These are phyloP conservation scores for Helicostylum pulchrum DNA, from an alignment of 192 early-diverging fungal genomes.

Conservation along the genomic window DNA sequence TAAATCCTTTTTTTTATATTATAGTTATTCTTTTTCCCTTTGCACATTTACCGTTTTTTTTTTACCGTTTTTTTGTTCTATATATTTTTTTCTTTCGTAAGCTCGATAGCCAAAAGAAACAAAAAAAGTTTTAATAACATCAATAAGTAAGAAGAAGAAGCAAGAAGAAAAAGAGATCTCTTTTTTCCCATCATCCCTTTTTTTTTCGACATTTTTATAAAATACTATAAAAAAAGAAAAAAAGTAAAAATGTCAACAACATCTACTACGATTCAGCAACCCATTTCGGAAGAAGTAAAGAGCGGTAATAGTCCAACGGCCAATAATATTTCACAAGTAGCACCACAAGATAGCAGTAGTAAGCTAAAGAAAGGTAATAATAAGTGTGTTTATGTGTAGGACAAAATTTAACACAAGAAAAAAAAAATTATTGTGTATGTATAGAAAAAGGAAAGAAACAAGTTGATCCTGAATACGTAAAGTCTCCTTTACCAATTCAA, in stretches of 20 bases:
- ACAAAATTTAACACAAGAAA: slow-evolving; percentile 11
- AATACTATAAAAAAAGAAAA: not conserved
- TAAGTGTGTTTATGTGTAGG: slow-evolving; percentile 2
- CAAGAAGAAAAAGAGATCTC: slow-evolving; percentile 4
- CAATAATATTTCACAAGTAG: slow-evolving; percentile 16
- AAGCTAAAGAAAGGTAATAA: slow-evolving; percentile 9
- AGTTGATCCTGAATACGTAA: slow-evolving; percentile 18
- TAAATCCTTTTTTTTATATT: not conserved
- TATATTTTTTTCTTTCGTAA: not conserved
- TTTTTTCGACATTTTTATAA: not conserved
- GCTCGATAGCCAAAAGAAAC: not conserved
- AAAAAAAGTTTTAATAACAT: not conserved
- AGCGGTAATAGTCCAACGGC: slow-evolving; percentile 1
- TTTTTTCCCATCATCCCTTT: slow-evolving; percentile 10
- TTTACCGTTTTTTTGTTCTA: not conserved
- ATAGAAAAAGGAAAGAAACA: slow-evolving; percentile 14
- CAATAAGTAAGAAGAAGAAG: not conserved
- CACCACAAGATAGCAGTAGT: slow-evolving; percentile 14
- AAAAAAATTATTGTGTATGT: not conserved
- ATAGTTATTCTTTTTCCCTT: not conserved
- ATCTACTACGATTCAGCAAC: slow-evolving; percentile 1
- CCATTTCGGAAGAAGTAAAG: slow-evolving; percentile 1
- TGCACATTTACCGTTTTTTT: not conserved
- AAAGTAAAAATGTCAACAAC: slow-evolving; percentile 2
- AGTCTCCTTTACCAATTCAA: slow-evolving; percentile 12